Evolutionary conservation across 371 early-diverging fungal genomes (phyloP), one percentile per base, ranked within the genome.

Genomic region (Scutellospora calospora): DNA sequence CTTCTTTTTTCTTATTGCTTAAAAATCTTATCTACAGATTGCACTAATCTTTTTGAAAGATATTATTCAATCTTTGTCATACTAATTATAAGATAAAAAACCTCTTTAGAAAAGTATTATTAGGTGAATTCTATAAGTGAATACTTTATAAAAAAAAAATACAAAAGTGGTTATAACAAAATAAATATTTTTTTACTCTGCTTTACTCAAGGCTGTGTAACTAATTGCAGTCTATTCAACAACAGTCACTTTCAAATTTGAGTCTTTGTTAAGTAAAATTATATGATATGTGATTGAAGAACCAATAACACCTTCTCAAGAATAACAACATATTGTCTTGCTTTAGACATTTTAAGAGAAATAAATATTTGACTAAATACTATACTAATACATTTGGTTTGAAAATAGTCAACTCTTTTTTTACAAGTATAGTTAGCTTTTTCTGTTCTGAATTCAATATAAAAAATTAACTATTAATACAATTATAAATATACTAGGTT

Each of bases 61-160:
- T n/a, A n/a, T n/a, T n/a, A n/a, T n/a, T n/a, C n/a, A n/a, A 5
- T 85, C 86, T 35, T 86, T 88, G 49, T 90, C 89, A 35, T 88
- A 88, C 90, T 93, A 94, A 76, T 91, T 89, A 27, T 87, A 84
- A 16, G 94, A 91, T 27, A 94, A 85, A 81, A 94, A 94, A 9
- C 94, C 94, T 76, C 94, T 79, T 41, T 51, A 25, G 18, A 25
- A 25, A 14, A 3, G 5, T 8, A 52, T 22, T n/a, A 68, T 68
- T 68, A 68, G 14, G 68, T 4, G 14, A 38, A 35, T 33, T 38
- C 27, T 68, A 60, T 60, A 60, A 14, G 9, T 60, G 18, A 22
- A 6, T 60, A 6, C 25, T 60, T 60, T 27, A 25, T 9, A 29
- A 65, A 29, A 65, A 11, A 52, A 45, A 72, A 72, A 51, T 22